phyloP scores from a whole-genome alignment of 2,329 filamentous ascomycete genomes.

The Aspergillus spinulosporus region DNA sequence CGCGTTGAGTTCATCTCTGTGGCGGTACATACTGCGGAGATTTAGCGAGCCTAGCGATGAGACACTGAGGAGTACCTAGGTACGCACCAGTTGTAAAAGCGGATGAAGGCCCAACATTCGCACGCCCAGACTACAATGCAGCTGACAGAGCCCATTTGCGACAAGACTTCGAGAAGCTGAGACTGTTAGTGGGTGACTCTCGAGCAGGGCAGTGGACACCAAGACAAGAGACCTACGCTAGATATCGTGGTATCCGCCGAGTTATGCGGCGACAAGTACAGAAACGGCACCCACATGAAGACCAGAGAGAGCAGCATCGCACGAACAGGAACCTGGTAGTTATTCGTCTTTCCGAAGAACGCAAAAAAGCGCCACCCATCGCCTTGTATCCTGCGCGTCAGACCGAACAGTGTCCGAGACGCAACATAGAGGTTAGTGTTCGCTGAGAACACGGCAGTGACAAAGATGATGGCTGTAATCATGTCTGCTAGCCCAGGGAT shows the following conservation, averaged over 20 bases:
- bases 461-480: slow-evolving; percentile 32
- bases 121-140: slow-evolving; percentile 43
- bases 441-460: slow-evolving; percentile 33
- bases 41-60: neutral
- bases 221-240: slow-evolving; percentile 10
- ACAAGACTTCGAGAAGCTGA: slow-evolving; percentile 43
- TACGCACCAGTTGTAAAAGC: slow-evolving; percentile 39
- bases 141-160: slow-evolving; percentile 40
- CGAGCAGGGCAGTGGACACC: neutral
- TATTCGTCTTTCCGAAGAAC: slow-evolving; percentile 29
- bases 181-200: neutral
- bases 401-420: slow-evolving; percentile 35
- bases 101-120: slow-evolving; percentile 45
- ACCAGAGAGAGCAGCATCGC: slow-evolving; percentile 43
- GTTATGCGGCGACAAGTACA: slow-evolving; percentile 32
- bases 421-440: slow-evolving; percentile 39
- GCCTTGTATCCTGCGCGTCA: slow-evolving; percentile 23
- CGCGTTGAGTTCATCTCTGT: slow-evolving; percentile 11
- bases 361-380: slow-evolving; percentile 21
- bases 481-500: slow-evolving; percentile 26
- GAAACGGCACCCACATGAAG: slow-evolving; percentile 47
- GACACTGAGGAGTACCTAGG: too few species aligned
- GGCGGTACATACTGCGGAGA: slow-evolving; percentile 2
- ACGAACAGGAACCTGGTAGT: slow-evolving; percentile 36
- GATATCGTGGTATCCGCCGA: slow-evolving; percentile 17